Evolutionary conservation across 2,329 filamentous ascomycete species (phyloP).

Genomic region (Monosporascus sp.): DNA sequence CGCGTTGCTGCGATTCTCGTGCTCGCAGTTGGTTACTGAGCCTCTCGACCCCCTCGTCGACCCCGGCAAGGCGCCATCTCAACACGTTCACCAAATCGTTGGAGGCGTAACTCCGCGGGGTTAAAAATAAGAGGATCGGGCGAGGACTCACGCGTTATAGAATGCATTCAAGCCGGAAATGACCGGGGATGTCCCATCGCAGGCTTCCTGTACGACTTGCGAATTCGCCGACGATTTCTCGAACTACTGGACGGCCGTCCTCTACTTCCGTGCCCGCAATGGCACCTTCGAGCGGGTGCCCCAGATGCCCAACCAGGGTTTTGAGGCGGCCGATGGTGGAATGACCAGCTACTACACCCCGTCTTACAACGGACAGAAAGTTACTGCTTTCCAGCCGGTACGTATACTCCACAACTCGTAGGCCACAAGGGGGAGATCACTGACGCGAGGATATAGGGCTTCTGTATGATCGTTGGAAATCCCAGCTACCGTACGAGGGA

Average conservation of each 20-base stretch:
- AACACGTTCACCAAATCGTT: slow-evolving; percentile 16
- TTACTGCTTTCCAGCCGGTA: slow-evolving; percentile 37
- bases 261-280: slow-evolving; percentile 28
- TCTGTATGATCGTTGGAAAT: slow-evolving; percentile 40
- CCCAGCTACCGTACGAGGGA: slow-evolving; percentile 27
- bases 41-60: slow-evolving; percentile 17
- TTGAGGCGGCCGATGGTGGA: slow-evolving; percentile 13
- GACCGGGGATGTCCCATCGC: background rate
- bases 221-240: slow-evolving; percentile 29
- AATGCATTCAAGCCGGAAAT: slow-evolving; percentile 6
- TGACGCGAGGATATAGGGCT: slow-evolving; percentile 23
- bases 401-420: background rate
- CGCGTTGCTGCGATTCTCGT: slow-evolving; percentile 16
- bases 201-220: slow-evolving; percentile 31
- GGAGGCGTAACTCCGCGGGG: slow-evolving; percentile 5
- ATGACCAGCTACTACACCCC: slow-evolving; percentile 34
- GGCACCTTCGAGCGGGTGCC: slow-evolving; percentile 30
- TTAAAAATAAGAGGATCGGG: background rate
- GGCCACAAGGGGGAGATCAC: too few species aligned
- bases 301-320: slow-evolving; percentile 25
- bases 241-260: slow-evolving; percentile 29
- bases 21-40: slow-evolving; percentile 18
- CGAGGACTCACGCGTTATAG: background rate
- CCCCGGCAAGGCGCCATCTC: slow-evolving; percentile 13
- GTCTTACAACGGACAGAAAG: slow-evolving; percentile 29